Percentiles rank a stretch among this genome's conserved stretches.
phyloP scores from a whole-genome alignment of 441 rosid genomes.

The Mallotus repandus region DNA sequence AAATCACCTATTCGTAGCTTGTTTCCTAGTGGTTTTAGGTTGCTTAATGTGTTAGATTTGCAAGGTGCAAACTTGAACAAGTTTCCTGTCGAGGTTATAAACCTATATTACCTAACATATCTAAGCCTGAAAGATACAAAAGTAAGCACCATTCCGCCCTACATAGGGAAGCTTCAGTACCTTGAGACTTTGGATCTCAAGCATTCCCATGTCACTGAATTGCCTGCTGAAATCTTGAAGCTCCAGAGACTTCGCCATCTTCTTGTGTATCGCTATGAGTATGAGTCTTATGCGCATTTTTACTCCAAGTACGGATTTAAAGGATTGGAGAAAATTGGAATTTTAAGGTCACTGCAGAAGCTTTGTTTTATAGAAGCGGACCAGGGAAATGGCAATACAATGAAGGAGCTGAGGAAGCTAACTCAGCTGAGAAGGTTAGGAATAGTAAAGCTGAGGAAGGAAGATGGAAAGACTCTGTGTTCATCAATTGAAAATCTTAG shows the following conservation, averaged over 20 bases:
- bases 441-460: conserved; percentile 27
- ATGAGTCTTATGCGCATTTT: conserved; percentile 25
- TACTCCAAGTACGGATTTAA: conserved; percentile 31
- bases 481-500: conserved; percentile 27
- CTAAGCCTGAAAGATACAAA: conserved; percentile 34
- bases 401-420: conserved; percentile 32
- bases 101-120: conserved; percentile 29
- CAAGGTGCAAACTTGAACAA: conserved; percentile 20
- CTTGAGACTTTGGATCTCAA: conserved; percentile 46
- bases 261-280: conserved; percentile 30
- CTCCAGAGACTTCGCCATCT: conserved; percentile 36
- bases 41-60: conserved; percentile 37
- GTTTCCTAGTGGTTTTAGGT: conserved; percentile 19
- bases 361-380: conserved; percentile 32
- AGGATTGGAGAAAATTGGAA: conserved; percentile 24
- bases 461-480: conserved; percentile 33
- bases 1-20: conserved; percentile 10
- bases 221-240: conserved; percentile 32
- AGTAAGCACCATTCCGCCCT: conserved; percentile 30
- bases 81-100: conserved; percentile 28
- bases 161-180: conserved; percentile 33
- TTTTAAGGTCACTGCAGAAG: conserved; percentile 31
- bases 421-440: conserved; percentile 37
- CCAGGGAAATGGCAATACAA: conserved; percentile 10
- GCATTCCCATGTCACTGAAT: conserved; percentile 31